phyloP scores from a whole-genome alignment of 768 basidiomycete genomes.

The Udeniomyces megalosporus region DNA sequence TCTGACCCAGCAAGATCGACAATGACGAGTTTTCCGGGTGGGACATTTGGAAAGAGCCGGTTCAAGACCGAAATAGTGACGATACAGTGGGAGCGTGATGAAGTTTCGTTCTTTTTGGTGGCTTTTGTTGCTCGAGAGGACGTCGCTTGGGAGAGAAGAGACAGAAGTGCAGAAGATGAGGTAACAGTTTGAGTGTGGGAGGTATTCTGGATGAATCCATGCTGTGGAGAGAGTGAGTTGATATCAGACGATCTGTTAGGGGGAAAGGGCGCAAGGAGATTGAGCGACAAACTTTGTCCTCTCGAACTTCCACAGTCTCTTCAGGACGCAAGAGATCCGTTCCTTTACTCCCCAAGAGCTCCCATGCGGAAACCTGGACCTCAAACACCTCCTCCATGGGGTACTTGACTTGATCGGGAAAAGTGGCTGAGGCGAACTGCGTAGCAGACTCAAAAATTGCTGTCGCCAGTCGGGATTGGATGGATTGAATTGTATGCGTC shows the following conservation, averaged over 20 bases:
- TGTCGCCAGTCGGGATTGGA: neutral
- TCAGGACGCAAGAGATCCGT: neutral
- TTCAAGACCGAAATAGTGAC: neutral
- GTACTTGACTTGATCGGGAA: neutral
- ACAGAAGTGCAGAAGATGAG: neutral
- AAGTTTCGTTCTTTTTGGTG: conserved; percentile 4
- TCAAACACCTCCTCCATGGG: neutral
- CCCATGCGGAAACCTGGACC: neutral
- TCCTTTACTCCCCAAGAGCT: neutral
- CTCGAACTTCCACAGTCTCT: conserved; percentile 1
- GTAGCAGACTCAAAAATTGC: neutral
- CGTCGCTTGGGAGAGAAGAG: neutral
- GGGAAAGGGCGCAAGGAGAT: neutral
- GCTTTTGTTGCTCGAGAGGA: neutral
- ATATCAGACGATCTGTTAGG: neutral
- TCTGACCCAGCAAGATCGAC: conserved; percentile 9
- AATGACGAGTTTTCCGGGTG: neutral
- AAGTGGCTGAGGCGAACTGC: neutral
- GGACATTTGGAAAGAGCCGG: neutral
- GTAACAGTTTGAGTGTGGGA: neutral
- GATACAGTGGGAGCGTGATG: conserved; percentile 5
- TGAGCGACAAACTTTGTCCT: neutral
- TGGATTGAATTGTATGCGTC: conserved; percentile 2
- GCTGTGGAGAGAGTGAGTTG: neutral
- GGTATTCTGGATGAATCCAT: neutral